Base-by-base conservation (phyloP, 306 rosid species). In the Arachis stenosperma region DNA sequence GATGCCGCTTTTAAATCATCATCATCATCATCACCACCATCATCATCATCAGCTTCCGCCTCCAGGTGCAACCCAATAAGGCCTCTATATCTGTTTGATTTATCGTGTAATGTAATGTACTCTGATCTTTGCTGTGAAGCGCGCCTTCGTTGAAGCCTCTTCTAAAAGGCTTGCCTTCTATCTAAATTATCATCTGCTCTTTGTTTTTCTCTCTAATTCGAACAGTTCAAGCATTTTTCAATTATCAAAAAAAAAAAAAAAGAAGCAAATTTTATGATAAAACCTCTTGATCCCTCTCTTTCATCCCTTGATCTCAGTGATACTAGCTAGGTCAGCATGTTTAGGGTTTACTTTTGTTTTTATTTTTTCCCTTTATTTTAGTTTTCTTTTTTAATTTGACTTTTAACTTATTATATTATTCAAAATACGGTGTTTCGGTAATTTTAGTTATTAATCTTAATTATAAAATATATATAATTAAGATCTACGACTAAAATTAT, bases 51-150 rank as follows among this genome's bases (percentile, higher is more conserved):
- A 33, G 5, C 85, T 62, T 37, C 77, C 73, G 44, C 86, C 89
- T 2, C 82, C 86, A 61, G 97, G 92, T 88, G 82, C 85, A 86
- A 81, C 82, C 51, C 77, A 71, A 61, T 81, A 65, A 77, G 70
- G 54, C 17, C 41, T 12, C 37, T 33, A 2, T 33, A 33, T 33
- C 37, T 33, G 37, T 33, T 33, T 33, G 37, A 33, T 33, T 33
- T 33, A 4, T 22, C 27, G 27, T 22, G 1, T 22, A 22, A 22
- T 22, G 27, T 22, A 22, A 22, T 22, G 27, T 22, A 22, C 27
- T 22, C 27, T 22, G 27, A 22, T 22, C 27, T 22, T 22, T 22
- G 27, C 27, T 22, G 27, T 22, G 27, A 22, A 22, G 27, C 27
- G 27, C 27, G 27, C 27, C 27, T 22, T 22, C 27, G 27, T 22